Percentiles rank a stretch among this genome's conserved stretches.
phyloP scores from a whole-genome alignment of 176 grass and related monocot species.

The Areca catechu region DNA sequence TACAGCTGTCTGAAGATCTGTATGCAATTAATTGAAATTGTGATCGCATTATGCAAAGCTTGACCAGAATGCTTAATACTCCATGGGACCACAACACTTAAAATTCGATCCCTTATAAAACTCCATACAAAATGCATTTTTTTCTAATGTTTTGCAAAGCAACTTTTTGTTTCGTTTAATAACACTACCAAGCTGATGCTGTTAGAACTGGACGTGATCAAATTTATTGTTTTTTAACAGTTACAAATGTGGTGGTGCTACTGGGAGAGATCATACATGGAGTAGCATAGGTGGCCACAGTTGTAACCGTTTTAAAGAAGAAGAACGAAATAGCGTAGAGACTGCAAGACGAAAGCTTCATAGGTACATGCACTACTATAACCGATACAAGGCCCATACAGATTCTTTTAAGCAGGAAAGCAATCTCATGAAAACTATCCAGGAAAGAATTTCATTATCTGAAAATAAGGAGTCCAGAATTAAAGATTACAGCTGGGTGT shows the following conservation, averaged over 20 bases:
- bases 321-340: constrained; percentile 52
- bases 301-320: constrained; percentile 80
- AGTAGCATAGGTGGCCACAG: constrained; percentile 76
- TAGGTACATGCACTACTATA: constrained; percentile 47
- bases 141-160: too few relatives aligned
- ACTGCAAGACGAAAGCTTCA: constrained; percentile 37
- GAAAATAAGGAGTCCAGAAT: constrained; percentile 96
- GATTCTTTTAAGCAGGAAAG: constrained; percentile 49
- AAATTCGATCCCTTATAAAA: too few relatives aligned
- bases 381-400: constrained; percentile 50
- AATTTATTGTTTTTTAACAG: constrained; percentile 31
- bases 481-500: constrained; percentile 92
- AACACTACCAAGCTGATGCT: too few relatives aligned
- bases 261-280: constrained; percentile 90
- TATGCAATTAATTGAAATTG: too few relatives aligned
- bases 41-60: too few relatives aligned
- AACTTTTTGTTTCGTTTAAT: too few relatives aligned
- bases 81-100: too few relatives aligned
- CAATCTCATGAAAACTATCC: constrained; percentile 42
- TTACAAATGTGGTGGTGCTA: constrained; percentile 92
- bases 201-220: too few relatives aligned
- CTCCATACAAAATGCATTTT: too few relatives aligned
- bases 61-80: too few relatives aligned
- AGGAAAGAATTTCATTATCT: constrained; percentile 77
- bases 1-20: too few relatives aligned